These are phyloP conservation scores for Terfezia claveryi DNA, from an alignment of 495 filamentous ascomycete species.

Conservation along the genomic window DNA sequence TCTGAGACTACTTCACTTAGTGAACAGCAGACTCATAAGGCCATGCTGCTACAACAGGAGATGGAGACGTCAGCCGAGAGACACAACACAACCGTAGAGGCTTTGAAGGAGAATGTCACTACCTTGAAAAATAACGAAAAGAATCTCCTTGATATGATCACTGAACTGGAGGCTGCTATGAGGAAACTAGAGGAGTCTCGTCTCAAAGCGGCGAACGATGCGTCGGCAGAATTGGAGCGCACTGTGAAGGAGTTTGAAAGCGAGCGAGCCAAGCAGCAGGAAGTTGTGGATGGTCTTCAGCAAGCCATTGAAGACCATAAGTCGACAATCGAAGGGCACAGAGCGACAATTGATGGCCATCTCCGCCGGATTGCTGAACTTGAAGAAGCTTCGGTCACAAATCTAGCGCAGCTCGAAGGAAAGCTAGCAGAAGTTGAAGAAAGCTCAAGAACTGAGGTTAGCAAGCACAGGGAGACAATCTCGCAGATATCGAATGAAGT, in stretches of 20 bases:
- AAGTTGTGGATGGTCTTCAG: conserved; percentile 43
- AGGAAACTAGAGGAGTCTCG: conserved; percentile 22
- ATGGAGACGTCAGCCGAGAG: conserved; percentile 50
- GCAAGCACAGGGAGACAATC: conserved; percentile 8
- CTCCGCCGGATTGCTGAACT: conserved; percentile 39
- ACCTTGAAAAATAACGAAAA: conserved; percentile 53
- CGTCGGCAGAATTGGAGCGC: conserved; percentile 16
- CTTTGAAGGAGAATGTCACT: conserved; percentile 40
- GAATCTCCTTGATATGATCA: conserved; percentile 46
- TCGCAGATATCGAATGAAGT: conserved; percentile 7
- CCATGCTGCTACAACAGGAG: conserved; percentile 43
- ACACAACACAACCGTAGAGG: conserved; percentile 46
- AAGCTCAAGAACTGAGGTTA: conserved; percentile 4
- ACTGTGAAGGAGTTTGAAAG: conserved; percentile 22
- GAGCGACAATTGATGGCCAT: conserved; percentile 41
- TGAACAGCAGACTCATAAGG: conserved; percentile 19
- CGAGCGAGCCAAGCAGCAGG: conserved; percentile 37
- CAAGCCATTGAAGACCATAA: conserved; percentile 60
- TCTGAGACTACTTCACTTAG: conserved; percentile 10
- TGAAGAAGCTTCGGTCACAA: conserved; percentile 38
- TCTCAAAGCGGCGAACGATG: conserved; percentile 22
- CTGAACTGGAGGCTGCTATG: conserved; percentile 40
- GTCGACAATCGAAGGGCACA: conserved; percentile 49
- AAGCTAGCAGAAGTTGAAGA: conserved; percentile 16
- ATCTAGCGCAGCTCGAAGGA: conserved; percentile 34